Evolutionary conservation across 2,329 filamentous ascomycete species (phyloP).

Genomic region (Anisogramma anomala): DNA sequence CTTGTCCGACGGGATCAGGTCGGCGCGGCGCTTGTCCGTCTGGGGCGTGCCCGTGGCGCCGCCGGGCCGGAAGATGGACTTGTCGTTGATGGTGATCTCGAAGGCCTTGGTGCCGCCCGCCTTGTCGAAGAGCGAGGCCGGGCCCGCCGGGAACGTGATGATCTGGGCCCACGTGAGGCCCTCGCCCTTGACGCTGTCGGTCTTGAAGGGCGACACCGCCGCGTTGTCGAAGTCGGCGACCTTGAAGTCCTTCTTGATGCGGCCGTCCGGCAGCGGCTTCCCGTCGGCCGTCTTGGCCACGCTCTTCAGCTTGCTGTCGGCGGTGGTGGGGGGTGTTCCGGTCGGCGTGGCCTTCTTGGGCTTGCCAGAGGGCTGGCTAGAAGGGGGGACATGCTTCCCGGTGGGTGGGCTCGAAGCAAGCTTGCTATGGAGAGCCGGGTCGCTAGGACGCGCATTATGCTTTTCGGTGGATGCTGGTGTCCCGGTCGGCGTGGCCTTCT

Average conservation of each 20-base stretch:
- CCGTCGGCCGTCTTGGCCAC: slow-evolving; percentile 4
- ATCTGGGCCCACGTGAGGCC: slow-evolving; percentile 15
- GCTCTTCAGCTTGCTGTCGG: neutral
- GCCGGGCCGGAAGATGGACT: slow-evolving; percentile 30
- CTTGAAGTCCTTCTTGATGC: slow-evolving; percentile 14
- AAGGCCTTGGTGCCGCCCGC: slow-evolving; percentile 16
- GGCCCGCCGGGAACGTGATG: slow-evolving; percentile 12
- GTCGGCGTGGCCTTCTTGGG: neutral
- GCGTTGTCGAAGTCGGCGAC: slow-evolving; percentile 18
- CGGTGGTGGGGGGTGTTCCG: neutral
- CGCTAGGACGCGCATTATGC: too few relatives aligned
- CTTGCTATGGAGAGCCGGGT: too few relatives aligned
- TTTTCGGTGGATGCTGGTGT: too few relatives aligned
- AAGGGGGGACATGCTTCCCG: too few relatives aligned
- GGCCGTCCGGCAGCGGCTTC: slow-evolving; percentile 14
- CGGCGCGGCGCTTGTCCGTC: slow-evolving; percentile 33
- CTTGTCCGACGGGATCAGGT: slow-evolving; percentile 30
- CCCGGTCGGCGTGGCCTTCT: too few relatives aligned
- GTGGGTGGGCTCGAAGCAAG: too few relatives aligned
- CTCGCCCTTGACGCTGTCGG: slow-evolving; percentile 19
- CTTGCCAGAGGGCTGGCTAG: neutral
- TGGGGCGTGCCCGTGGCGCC: slow-evolving; percentile 27
- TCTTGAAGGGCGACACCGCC: slow-evolving; percentile 17
- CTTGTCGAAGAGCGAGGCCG: slow-evolving; percentile 14
- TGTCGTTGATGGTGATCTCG: slow-evolving; percentile 21